phyloP scores from a whole-genome alignment of 441 rosid genomes.

The Erodium trifolium region DNA sequence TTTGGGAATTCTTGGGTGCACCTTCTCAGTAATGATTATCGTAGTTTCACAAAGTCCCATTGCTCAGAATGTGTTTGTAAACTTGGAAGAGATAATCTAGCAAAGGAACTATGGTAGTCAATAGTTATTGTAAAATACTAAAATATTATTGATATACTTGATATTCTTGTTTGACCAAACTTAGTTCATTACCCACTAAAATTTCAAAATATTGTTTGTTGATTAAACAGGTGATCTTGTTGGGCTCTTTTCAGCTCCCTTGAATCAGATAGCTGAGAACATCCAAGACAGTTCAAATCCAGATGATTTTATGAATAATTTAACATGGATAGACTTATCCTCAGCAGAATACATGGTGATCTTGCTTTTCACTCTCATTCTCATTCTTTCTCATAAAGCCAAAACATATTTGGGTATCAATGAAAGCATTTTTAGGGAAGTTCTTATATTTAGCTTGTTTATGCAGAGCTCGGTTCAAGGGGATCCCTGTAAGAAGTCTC shows the following conservation, averaged over 20 bases:
- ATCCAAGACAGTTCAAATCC: constrained; percentile 36
- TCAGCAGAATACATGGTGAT: constrained; percentile 46
- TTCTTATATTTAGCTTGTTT: constrained; percentile 17
- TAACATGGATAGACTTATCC: constrained; percentile 64
- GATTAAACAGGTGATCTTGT: constrained; percentile 60
- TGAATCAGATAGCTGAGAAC: constrained; percentile 51
- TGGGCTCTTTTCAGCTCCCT: constrained; percentile 69
- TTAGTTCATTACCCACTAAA: background rate
- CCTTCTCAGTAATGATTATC: constrained; percentile 1
- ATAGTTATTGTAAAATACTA: too few relatives aligned
- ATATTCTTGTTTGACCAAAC: too few relatives aligned
- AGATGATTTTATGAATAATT: constrained; percentile 42
- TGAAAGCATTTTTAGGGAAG: constrained; percentile 7
- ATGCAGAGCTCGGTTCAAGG: constrained; percentile 46
- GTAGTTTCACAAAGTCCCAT: background rate
- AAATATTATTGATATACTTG: too few relatives aligned
- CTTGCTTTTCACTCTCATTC: constrained; percentile 10
- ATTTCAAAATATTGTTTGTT: constrained; percentile 7
- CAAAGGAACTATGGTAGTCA: background rate
- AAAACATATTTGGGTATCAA: constrained; percentile 7
- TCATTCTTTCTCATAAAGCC: background rate
- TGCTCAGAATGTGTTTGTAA: background rate
- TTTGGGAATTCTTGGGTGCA: constrained; percentile 1
- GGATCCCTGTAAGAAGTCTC: constrained; percentile 29
- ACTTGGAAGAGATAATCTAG: constrained; percentile 7